Percentiles rank a stretch among this genome's conserved stretches.
These are phyloP conservation scores for Secale cereale DNA, from an alignment of 176 grass and related monocot species.

Conservation along the genomic window DNA sequence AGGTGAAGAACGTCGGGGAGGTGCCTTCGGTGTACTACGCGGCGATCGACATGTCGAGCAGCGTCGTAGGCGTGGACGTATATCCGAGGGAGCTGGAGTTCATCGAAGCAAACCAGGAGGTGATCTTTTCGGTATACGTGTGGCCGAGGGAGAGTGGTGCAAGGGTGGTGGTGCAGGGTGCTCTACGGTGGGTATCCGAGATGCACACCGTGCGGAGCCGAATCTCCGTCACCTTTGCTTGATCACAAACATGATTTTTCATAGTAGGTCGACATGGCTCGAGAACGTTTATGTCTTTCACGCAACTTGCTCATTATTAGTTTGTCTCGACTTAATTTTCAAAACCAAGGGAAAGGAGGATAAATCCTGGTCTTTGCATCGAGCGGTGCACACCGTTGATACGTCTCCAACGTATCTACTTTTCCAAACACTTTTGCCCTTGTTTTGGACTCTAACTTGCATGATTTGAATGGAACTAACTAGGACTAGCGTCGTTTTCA, in stretches of 20 bases:
- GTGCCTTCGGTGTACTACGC: not conserved
- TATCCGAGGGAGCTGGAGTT: not conserved
- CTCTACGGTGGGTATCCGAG: constrained; percentile 37
- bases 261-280: too few relatives aligned
- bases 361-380: too few relatives aligned
- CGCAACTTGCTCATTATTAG: too few relatives aligned
- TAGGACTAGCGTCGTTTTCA: too few relatives aligned
- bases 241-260: not conserved
- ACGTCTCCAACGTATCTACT: too few relatives aligned
- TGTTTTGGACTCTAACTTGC: too few relatives aligned
- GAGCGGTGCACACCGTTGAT: too few relatives aligned
- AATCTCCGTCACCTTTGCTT: constrained; percentile 23
- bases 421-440: too few relatives aligned
- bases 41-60: not conserved
- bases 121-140: constrained; percentile 16
- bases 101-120: constrained; percentile 23
- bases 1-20: constrained; percentile 8
- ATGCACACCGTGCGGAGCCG: constrained; percentile 35
- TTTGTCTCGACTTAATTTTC: too few relatives aligned
- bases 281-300: too few relatives aligned
- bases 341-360: too few relatives aligned
- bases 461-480: too few relatives aligned
- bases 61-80: not conserved
- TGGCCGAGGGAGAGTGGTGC: not conserved
- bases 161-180: constrained; percentile 8